A percentile compares a stretch with the other conserved stretches of the same genome.
phyloP scores from a whole-genome alignment of 257 asterid genomes.

The Solanum ossicruentum region DNA sequence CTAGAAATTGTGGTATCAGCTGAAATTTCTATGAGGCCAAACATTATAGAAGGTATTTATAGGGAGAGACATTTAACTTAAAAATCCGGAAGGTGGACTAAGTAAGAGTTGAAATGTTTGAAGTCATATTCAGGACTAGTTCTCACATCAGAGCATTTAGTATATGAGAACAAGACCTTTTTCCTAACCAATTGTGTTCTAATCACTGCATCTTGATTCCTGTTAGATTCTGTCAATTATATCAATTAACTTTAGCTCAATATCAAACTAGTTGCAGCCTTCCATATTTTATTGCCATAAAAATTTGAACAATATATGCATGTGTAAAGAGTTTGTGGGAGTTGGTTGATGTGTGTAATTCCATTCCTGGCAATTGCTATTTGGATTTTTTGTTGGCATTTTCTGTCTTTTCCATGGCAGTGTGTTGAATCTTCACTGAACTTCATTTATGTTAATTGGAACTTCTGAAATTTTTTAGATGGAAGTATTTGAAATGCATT shows the following conservation, averaged over 20 bases:
- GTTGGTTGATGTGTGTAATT: not conserved
- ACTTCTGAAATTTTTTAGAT: not conserved
- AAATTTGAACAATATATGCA: not conserved
- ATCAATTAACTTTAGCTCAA: not conserved
- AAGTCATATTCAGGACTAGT: not conserved
- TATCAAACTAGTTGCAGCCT: not conserved
- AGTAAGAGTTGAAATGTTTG: not conserved
- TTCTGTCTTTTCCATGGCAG: not conserved
- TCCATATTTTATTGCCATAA: not conserved
- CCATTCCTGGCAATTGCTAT: not conserved
- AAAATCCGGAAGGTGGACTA: not conserved
- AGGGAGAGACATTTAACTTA: not conserved
- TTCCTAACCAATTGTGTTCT: not conserved
- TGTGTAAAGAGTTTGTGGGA: not conserved
- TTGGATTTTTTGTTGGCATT: not conserved
- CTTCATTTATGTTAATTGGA: not conserved
- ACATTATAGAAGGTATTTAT: not conserved
- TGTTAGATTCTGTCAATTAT: not conserved
- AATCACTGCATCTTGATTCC: not conserved
- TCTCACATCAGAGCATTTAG: not conserved
- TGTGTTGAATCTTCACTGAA: not conserved
- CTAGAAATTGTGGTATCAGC: not conserved
- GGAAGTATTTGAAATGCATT: not conserved
- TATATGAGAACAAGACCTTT: not conserved
- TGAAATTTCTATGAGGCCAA: not conserved